Base-by-base conservation (phyloP, 2,329 filamentous ascomycete species). In the Coleophoma crateriformis region DNA sequence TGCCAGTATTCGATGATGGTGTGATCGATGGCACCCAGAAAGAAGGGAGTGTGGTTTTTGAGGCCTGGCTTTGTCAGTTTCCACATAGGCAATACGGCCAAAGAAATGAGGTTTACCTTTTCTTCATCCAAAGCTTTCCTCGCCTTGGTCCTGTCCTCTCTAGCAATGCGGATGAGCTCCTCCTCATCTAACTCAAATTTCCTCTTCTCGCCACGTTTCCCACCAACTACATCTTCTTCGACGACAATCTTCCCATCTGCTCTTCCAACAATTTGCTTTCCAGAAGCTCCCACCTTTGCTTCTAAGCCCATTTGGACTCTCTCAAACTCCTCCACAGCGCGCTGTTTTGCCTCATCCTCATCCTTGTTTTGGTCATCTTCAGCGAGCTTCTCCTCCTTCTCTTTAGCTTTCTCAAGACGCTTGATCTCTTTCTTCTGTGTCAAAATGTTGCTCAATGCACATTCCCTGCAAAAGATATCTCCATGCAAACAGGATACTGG, bases 391-490 rank as follows among this genome's bases (percentile, higher is more conserved):
- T 77, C 73, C 27, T 81, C 78, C 32, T 77, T 72, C 56, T 85
- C 82, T 17, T 79, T 75, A 19, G 79, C 76, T 58, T 81, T 86
- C 53, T 89, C 88, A 2, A 88, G 64, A 0, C 94, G 81, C 66
- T 90, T 94, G 56, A 95, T 91, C 64, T 97, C 94, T 70, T 91
- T 88, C 59, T 89, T 85, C 68, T 99, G 92, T 1, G 90, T 80
- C 1, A 97, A 76, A n/a, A 99, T 83, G 61, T 97, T 96, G 58
- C 76, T 84, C 47, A 97, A 81, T 8, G 90, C 91, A 71, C 92
- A 99, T 72, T 97, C 94, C 59, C 90, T 84, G 68, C 92, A 99
- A 72, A 97, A 97, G 13, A 99, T 76, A 67, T 97, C 91, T 53
- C 92, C 92, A 56, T 84, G 80, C 3, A 79, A 74, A 68, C 92